Base-by-base conservation (phyloP, 352 stramenopile species). In the Globisporangium solare region DNA sequence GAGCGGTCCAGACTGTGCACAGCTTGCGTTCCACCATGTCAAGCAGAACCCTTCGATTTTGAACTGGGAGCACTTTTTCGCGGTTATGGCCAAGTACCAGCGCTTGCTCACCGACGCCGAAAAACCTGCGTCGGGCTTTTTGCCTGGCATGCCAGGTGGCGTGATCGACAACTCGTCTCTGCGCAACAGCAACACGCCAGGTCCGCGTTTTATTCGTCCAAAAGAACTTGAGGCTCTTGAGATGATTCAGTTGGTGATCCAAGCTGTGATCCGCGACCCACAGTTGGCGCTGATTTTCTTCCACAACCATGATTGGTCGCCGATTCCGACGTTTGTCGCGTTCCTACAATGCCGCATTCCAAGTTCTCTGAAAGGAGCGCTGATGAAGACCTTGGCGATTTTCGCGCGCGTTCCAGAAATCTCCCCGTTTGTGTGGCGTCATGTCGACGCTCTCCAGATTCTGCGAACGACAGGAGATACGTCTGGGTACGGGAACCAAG, bases 51-150 rank as follows among this genome's bases (percentile, higher is more conserved):
- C 84, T 8, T 58, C 73, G 22, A 71, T 89, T 35, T 58, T 94
- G 45, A 88, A 73, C 53, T 94, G 84, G 84, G 80, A 92, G 58
- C 82, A 92, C 17, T 94, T 92, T 39, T 94, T 94, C 58, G 64
- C 59, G 2, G 84, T 91, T 12, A 92, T 94, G 78, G 64, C 75
- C 41, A 94, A 92, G 60, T 94, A 94, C 64, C 79, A 92, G 51
- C 70, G 84, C 10, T 61, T 94, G 20, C 70, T 94, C 10, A 83
- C 76, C 13, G 80, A 91, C 40, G 79, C 81, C 7, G 78, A 91
- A 54, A 84, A 84, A 37, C 79, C 78, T 5, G 35, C 58, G 2
- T 66, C 67, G 7, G 47, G 70, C 0, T 65, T 82, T 27, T 68
- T 81, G 35, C 56, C 71, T 15, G 69, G 62, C 46, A 40, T 53